Evolutionary conservation across 352 stramenopile species (phyloP), one percentile per base, ranked within the genome.

Genomic region (Lagenidium giganteum): DNA sequence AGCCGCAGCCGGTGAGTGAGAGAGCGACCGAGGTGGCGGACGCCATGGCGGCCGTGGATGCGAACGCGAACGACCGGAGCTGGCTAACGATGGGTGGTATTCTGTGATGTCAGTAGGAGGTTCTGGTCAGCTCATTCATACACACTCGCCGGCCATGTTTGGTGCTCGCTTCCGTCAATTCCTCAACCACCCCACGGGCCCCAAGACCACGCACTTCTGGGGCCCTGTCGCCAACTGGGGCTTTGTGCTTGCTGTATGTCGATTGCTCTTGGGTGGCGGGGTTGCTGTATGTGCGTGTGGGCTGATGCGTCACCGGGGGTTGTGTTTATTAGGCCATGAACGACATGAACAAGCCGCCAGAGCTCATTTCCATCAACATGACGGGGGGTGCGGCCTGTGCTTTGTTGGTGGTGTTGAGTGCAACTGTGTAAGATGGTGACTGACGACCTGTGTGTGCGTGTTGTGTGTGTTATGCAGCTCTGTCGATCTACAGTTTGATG

Each of bases 131-230:
- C n/a, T n/a, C n/a, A n/a, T n/a, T n/a, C n/a, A n/a, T n/a, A n/a
- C n/a, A n/a, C n/a, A n/a, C n/a, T n/a, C n/a, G n/a, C n/a, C n/a
- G n/a, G n/a, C n/a, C n/a, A n/a, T n/a, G n/a, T n/a, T 77, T 37
- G 33, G 40, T 32, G 57, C 68, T 57, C 61, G 70, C 56, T 53
- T 87, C 45, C 70, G 71, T 29, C 57, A 69, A 42, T 91, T 91
- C 45, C 57, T 91, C 37, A 88, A 89, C 61, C 74, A 76, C 59
- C 77, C 78, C 16, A 92, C 79, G 46, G 81, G 81, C 24, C 80
- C 79, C 21, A 92, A 89, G 70, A 93, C 81, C 18, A 92, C 80
- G 27, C 81, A 93, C 54, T 95, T 95, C 59, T 95, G 82, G 83
- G 83, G 83, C 0, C 83, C 83, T 3, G 69, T 95, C 4, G 80